Evolutionary conservation across 495 filamentous ascomycete genomes (phyloP).

Genomic region (Podospora tetraspora): DNA sequence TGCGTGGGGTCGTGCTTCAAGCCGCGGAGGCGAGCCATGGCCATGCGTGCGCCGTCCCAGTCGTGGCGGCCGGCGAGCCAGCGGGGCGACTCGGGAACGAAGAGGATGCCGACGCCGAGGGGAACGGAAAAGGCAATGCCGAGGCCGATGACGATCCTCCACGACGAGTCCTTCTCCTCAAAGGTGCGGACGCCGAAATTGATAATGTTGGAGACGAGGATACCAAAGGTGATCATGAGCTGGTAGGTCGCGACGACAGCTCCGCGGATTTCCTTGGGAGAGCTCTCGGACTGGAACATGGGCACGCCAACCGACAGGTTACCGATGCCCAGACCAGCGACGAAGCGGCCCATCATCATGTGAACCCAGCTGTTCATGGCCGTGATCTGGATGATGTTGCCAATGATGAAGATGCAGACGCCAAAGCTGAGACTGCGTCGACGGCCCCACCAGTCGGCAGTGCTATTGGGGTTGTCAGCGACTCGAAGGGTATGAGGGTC

Average conservation of each 20-base stretch:
- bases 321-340: constrained; percentile 62
- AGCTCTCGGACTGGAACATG: constrained; percentile 54
- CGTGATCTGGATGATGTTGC: constrained; percentile 55
- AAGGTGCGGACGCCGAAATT: constrained; percentile 53
- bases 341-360: constrained; percentile 46
- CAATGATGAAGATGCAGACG: constrained; percentile 33
- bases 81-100: constrained; percentile 60
- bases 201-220: constrained; percentile 67
- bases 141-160: constrained; percentile 68
- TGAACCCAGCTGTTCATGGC: constrained; percentile 43
- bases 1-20: constrained; percentile 51
- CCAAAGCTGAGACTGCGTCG: constrained; percentile 35
- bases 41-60: constrained; percentile 51
- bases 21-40: constrained; percentile 63
- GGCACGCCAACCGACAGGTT: constrained; percentile 58
- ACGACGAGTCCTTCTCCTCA: constrained; percentile 45
- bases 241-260: constrained; percentile 60
- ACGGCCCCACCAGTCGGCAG: constrained; percentile 37
- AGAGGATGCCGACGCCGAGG: constrained; percentile 55
- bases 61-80: constrained; percentile 52
- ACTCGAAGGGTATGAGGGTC: background rate
- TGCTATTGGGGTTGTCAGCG: constrained; percentile 12
- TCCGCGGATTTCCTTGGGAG: constrained; percentile 57
- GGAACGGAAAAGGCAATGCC: constrained; percentile 61
- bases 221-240: constrained; percentile 72